Evolutionary conservation across 371 early-diverging fungal genomes (phyloP).

Genomic region (Mucor sp.): DNA sequence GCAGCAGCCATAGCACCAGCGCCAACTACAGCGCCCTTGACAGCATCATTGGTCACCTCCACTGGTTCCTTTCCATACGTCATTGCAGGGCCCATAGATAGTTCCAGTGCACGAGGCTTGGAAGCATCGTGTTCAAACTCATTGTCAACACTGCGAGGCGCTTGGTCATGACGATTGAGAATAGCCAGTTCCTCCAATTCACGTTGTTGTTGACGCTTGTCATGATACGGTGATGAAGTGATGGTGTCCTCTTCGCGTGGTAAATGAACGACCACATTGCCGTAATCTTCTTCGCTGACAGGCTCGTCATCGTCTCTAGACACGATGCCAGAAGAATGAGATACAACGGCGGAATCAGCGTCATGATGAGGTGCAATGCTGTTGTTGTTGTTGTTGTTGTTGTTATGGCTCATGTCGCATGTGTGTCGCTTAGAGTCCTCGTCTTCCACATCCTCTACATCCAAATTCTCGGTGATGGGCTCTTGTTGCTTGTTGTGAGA

Average conservation of each 20-base stretch:
- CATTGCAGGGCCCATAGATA: constrained; percentile 10
- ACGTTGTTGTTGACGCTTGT: neutral
- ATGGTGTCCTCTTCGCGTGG: constrained; percentile 10
- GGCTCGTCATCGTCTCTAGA: neutral
- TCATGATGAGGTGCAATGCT: neutral
- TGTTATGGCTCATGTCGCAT: neutral
- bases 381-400: neutral
- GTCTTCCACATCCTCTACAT: neutral
- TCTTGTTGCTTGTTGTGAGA: neutral
- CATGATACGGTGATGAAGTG: constrained; percentile 1
- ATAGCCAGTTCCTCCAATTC: neutral
- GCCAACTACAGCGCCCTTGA: neutral
- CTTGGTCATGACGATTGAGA: neutral
- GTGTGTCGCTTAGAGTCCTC: neutral
- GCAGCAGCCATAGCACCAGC: neutral
- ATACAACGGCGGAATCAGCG: neutral
- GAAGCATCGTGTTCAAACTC: neutral
- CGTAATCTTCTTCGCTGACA: constrained; percentile 2
- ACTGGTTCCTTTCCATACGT: constrained; percentile 20
- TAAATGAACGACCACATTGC: constrained; percentile 9
- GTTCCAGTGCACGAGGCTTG: neutral
- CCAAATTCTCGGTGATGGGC: neutral
- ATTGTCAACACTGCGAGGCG: neutral
- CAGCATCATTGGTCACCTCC: neutral
- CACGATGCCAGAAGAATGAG: neutral